Evolutionary conservation across 768 basidiomycete species (phyloP).

Genomic region (Crepidotus variabilis): DNA sequence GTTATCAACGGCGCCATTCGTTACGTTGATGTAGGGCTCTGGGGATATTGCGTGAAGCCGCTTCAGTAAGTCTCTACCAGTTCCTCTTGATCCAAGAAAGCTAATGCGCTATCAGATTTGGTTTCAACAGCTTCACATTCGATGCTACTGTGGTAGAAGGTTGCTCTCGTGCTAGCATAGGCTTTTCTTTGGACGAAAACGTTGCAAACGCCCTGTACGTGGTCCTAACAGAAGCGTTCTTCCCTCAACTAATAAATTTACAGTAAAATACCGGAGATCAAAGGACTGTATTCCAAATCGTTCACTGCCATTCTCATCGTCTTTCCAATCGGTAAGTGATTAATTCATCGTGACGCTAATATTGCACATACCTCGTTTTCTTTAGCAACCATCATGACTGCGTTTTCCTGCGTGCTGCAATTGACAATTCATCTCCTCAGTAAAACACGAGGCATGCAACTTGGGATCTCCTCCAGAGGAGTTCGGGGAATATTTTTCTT

Average conservation of each 20-base stretch:
- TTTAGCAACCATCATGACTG: slow-evolving; percentile 7
- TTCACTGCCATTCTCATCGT: slow-evolving; percentile 13
- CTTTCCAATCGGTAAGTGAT: slow-evolving; percentile 13
- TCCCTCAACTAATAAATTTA: neutral
- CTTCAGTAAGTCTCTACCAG: neutral
- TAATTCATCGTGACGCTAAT: neutral
- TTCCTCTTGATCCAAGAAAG: neutral
- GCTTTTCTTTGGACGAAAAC: slow-evolving; percentile 10
- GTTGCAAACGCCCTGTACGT: slow-evolving; percentile 14
- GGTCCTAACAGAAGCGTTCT: neutral
- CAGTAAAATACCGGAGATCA: slow-evolving; percentile 1
- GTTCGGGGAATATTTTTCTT: slow-evolving; percentile 5
- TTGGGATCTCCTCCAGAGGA: neutral
- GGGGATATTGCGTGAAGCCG: slow-evolving; percentile 8
- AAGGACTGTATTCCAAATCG: slow-evolving; percentile 2
- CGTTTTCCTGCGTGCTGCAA: slow-evolving; percentile 6
- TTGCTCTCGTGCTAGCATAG: slow-evolving; percentile 12
- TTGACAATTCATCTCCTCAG: slow-evolving; percentile 1
- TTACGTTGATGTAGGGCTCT: slow-evolving; percentile 17
- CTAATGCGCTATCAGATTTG: neutral
- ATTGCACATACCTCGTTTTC: neutral
- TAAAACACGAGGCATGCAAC: slow-evolving; percentile 6
- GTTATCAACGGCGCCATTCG: slow-evolving; percentile 4
- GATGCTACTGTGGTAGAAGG: slow-evolving; percentile 11
- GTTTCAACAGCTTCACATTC: slow-evolving; percentile 1